Conservation (phyloP, 345 rosid species). For the Geranium rotundifolium region DNA sequence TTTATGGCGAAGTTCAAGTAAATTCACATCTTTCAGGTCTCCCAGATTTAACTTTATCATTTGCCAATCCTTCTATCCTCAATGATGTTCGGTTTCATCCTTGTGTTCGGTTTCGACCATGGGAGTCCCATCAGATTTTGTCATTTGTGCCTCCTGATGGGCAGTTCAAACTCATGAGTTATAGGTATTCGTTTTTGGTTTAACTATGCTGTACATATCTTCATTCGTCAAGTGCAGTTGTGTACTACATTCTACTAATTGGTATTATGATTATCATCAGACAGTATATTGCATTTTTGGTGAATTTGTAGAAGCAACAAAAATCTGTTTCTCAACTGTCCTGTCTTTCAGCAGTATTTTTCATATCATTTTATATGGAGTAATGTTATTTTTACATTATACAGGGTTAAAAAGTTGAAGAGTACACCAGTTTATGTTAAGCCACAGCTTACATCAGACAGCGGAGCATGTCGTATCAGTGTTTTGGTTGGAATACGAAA, state of each 20-base stretch:
- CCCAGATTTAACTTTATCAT: slow-evolving; percentile 87
- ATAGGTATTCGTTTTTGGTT: slow-evolving; percentile 43
- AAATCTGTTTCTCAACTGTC: too few relatives aligned
- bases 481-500: slow-evolving; percentile 71
- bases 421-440: slow-evolving; percentile 70
- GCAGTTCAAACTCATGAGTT: slow-evolving; percentile 89
- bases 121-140: slow-evolving; percentile 90
- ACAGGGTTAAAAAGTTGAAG: slow-evolving; percentile 81
- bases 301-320: background rate
- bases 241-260: background rate
- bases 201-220: background rate
- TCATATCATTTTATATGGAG: background rate
- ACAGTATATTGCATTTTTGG: too few relatives aligned
- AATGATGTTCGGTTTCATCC: slow-evolving; percentile 88
- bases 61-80: slow-evolving; percentile 63
- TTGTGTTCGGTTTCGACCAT: slow-evolving; percentile 85
- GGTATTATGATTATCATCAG: background rate
- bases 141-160: slow-evolving; percentile 99
- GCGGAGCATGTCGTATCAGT: slow-evolving; percentile 59
- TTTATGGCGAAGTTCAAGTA: slow-evolving; percentile 81
- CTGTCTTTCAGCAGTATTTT: background rate
- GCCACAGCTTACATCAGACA: slow-evolving; percentile 78
- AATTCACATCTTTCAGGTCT: slow-evolving; percentile 84
- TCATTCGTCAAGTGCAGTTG: background rate
- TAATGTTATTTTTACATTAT: background rate